These are phyloP conservation scores for Elymus sibiricus DNA, from an alignment of 176 grass and related monocot genomes.

Conservation along the genomic window DNA sequence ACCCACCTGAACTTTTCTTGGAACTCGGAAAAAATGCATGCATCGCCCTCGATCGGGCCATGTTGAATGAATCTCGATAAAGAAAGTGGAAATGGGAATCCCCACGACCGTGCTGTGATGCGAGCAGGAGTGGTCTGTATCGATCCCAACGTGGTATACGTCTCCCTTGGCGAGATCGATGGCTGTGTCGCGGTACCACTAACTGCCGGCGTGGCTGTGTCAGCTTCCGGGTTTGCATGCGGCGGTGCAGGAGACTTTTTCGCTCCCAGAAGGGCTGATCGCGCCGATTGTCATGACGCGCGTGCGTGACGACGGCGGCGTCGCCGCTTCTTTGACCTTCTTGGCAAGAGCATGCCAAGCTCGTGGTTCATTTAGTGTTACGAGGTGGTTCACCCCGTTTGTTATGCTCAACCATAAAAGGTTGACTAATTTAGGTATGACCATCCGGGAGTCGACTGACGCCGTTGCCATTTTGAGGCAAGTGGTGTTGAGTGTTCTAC, in stretches of 20 bases:
- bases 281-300: background rate
- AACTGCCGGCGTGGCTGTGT: background rate
- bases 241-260: conserved; percentile 13
- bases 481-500: too few relatives aligned
- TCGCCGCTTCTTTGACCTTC: background rate
- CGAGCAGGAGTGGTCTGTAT: background rate
- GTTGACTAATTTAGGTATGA: too few relatives aligned
- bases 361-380: background rate
- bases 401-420: too few relatives aligned
- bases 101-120: background rate
- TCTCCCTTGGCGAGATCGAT: conserved; percentile 13
- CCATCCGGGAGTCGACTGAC: too few relatives aligned
- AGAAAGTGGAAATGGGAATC: too few relatives aligned
- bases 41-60: background rate
- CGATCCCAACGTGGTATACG: background rate
- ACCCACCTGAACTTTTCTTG: background rate
- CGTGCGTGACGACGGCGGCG: background rate
- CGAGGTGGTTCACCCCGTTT: too few relatives aligned
- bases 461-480: too few relatives aligned
- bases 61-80: background rate
- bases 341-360: background rate
- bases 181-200: background rate
- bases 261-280: background rate
- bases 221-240: conserved; percentile 26
- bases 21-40: background rate